Base-by-base conservation (phyloP, 225 moss, liverwort and hornwort species). In the Pseudoscleropodium purum region DNA sequence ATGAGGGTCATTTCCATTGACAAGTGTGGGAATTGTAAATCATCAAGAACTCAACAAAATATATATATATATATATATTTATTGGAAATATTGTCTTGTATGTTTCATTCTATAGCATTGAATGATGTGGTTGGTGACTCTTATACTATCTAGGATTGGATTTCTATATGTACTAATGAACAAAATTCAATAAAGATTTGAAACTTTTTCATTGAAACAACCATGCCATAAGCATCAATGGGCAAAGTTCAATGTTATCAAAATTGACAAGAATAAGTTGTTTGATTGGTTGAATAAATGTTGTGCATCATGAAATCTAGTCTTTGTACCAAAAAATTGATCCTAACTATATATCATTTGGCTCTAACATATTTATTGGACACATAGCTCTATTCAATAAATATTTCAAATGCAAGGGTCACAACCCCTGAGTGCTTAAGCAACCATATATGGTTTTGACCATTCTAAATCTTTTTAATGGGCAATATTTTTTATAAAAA, bases 341-440 rank as follows among this genome's bases (percentile, higher is more conserved):
- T 3, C 37, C 11, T 20, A 10, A 37, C 11, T 37, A 68, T 5
- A 10, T 23, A 69, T n/a, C 68, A 37, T n/a, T 21, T 12, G 20
- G 20, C 37, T 37, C 3, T 8, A 4, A 33, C 34, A 30, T 65
- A 37, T 34, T 36, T 67, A 36, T 67, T 36, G 10, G 6, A 37
- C 2, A 0, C 68, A n/a, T 68, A 37, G 11, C 11, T 37, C 37
- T 37, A 68, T 68, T 68, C 6, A 23, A 21, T 11, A 21, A 69
- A 23, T n/a, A 69, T 18, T 69, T n/a, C n/a, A 68, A 37, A 37
- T 68, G 68, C 11, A 23, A 69, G 13, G 23, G 23, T 10, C 11
- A 7, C 18, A 18, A 20, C 10, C 37, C 7, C 0, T 21, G 3
- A 20, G 0, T 68, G 10, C 6, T 3, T 37, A 0, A 21, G 21